Base-by-base conservation (phyloP, 257 asterid genomes). In the Jaltomata sinuosa region DNA sequence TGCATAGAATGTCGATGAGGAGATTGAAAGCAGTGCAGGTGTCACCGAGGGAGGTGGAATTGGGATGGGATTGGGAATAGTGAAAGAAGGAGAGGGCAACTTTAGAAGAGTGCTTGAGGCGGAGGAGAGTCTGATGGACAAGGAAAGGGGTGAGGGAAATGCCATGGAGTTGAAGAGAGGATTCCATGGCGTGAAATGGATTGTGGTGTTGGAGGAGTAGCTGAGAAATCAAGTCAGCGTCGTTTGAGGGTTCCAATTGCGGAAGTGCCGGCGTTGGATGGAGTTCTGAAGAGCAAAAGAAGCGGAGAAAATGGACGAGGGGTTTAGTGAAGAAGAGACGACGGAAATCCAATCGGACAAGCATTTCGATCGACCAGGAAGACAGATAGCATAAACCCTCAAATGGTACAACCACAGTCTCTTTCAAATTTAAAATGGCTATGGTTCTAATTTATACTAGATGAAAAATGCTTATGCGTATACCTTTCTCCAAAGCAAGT, bases 101-200 rank as follows among this genome's bases (percentile, higher is more conserved):
- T 87, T 94, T 93, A 84, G 99, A 92, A 83, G 91, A 91, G 86
- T 96, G 90, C 27, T 68, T 85, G 80, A 96, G 82, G 25, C 97
- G 97, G 82, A 94, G 97, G 76, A 94, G 97, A 76, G 94, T 94
- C 80, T 96, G 99, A 88, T 94, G 95, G 84, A 93, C 86, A 71
- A 96, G 82, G 22, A 83, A 67, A 11, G 94, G 87, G 62, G 94
- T 86, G 31, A 96, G 92, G 77, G 90, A 40, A n/a, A 94, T 83
- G 4, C 99, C 98, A 31, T 85, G 59, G 86, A 96, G 94, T 52
- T 96, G 97, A 84, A 94, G 90, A 27, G 97, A 92, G 5, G 99
- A 94, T 83, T 96, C 98, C 91, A 92, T 91, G 87, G 91, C 92
- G 87, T 95, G 99, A 86, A 92, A 96, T 2, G 99, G 99, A 89